phyloP scores from a whole-genome alignment of 73 alveolate genomes.

The Paramecium primaurelia region DNA sequence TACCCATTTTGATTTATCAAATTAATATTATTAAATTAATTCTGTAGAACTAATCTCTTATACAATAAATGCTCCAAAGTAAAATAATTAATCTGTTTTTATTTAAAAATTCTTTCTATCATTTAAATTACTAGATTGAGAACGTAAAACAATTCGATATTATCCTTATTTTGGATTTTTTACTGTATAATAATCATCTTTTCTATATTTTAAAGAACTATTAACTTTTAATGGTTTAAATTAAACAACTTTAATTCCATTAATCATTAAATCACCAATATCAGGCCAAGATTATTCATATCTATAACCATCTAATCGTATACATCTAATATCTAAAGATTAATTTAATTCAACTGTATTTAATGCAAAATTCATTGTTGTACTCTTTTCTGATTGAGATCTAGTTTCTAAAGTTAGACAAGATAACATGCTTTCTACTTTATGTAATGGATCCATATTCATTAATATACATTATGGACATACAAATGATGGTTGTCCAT shows the following conservation, averaged over 20 bases:
- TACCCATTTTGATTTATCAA: background rate
- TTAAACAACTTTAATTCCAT: background rate
- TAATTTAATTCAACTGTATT: background rate
- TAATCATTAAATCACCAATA: background rate
- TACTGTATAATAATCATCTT: background rate
- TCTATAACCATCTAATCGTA: background rate
- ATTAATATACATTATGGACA: background rate
- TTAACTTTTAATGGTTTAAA: background rate
- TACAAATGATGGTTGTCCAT: background rate
- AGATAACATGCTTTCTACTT: background rate
- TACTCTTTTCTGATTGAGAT: background rate
- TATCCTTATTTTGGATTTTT: background rate
- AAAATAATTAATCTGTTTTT: background rate
- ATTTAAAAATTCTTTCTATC: background rate
- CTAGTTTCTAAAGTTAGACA: background rate
- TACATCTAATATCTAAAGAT: background rate
- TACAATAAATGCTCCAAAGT: background rate
- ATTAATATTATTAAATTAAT: background rate
- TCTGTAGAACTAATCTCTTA: background rate
- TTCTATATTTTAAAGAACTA: constrained; percentile 11
- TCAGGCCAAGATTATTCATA: constrained; percentile 1
- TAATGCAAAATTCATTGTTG: background rate
- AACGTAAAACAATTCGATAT: background rate
- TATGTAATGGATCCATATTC: background rate
- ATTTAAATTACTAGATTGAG: background rate